Evolutionary conservation across 2,329 filamentous ascomycete species (phyloP).

Genomic region (Helotiales sp.): DNA sequence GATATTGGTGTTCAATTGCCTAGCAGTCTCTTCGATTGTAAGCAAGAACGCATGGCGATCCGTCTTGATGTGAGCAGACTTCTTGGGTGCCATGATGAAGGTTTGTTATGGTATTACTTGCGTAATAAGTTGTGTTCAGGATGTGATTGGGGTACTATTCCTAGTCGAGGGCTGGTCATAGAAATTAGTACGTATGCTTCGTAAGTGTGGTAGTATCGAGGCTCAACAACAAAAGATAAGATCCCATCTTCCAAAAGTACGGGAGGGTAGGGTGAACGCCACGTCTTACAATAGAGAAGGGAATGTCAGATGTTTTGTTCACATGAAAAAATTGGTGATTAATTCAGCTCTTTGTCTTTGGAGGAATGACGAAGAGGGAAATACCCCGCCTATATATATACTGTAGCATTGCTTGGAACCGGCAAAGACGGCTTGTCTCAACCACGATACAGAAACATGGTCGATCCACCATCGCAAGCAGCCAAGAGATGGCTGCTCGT

Average conservation of each 20-base stretch:
- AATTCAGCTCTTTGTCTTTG: constrained; percentile 8
- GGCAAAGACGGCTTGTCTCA: constrained; percentile 9
- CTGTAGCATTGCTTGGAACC: background rate
- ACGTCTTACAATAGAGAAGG: constrained; percentile 38
- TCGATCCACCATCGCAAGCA: constrained; percentile 10
- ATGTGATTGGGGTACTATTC: constrained; percentile 34
- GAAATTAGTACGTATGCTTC: background rate
- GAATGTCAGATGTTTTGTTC: constrained; percentile 28
- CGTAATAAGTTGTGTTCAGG: background rate
- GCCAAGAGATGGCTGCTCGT: constrained; percentile 18
- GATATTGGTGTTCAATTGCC: constrained; percentile 64
- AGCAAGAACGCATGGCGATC: constrained; percentile 64
- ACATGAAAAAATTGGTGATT: constrained; percentile 15
- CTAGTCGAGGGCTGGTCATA: constrained; percentile 35
- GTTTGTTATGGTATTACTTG: background rate
- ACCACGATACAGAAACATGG: constrained; percentile 13
- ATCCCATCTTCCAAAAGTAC: background rate
- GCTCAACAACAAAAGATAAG: background rate
- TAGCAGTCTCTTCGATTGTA: constrained; percentile 63
- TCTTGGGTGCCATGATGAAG: constrained; percentile 32
- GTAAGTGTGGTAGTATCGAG: too few relatives aligned
- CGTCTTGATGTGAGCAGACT: constrained; percentile 17
- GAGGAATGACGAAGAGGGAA: constrained; percentile 3
- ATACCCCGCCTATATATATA: constrained; percentile 18
- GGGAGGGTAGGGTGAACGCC: background rate